Base-by-base conservation (phyloP, 192 early-diverging fungal species). In the Backusella liffmaniae region DNA sequence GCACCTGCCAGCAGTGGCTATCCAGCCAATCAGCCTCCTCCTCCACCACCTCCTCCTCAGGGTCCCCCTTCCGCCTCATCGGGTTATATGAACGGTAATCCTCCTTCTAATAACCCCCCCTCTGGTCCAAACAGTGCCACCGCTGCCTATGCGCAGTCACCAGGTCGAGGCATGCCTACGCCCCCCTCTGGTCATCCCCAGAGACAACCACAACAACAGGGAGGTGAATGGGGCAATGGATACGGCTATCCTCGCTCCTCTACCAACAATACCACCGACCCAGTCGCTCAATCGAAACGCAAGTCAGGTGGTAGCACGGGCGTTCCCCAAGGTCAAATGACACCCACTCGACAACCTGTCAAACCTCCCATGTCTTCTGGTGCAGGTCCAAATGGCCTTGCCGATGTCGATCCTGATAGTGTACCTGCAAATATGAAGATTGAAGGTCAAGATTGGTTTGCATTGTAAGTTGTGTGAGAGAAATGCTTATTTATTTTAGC, bases 391-490 rank as follows among this genome's bases (percentile, higher is more conserved):
- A 41, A 16, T 4, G 32, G 21, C 6, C 85, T 94, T 41, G 88
- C 90, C 39, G 94, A 95, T 77, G 85, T 96, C 75, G 94, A 96
- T 80, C 92, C 91, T 1, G 94, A 95, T 42, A 90, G 82, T 36
- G 90, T 94, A 37, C 94, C 93, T 13, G 81, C 91, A 6, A 90
- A 87, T 71, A 42, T 91, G 80, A 95, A 94, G 83, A 90, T 89
- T 51, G 94, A 96, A 81, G 94, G 94, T 42, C 59, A 78, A 1
- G 96, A 98, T 87, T 98, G 96, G 95, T 91, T 94, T 85, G 96
- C 93, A n/a, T 89, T 98, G 87, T 90, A 86, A 74, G 41, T 26
- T n/a, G n/a, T n/a, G n/a, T n/a, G n/a, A n/a, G n/a, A n/a, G n/a
- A n/a, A n/a, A n/a, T n/a, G n/a, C n/a, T n/a, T n/a, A n/a, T n/a